A percentile compares a stretch with the other conserved stretches of the same genome.
phyloP scores from a whole-genome alignment of 2,329 filamentous ascomycete species.

The Fusarium kyushuense region DNA sequence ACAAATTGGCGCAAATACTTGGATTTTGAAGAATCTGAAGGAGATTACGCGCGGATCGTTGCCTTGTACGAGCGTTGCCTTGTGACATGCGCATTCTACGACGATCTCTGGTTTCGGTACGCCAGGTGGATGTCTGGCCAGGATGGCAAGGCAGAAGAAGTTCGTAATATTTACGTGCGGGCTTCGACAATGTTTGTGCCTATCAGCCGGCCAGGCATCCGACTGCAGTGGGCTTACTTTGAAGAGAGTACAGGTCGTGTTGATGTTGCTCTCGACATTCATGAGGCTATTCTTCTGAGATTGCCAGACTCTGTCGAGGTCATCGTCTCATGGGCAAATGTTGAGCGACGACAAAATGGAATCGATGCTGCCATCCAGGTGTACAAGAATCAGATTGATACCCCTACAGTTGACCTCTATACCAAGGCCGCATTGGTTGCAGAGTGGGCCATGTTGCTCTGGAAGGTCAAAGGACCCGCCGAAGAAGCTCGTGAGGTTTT shows the following conservation, averaged over 20 bases:
- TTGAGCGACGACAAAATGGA: conserved; percentile 84
- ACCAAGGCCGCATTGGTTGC: conserved; percentile 89
- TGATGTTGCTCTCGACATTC: conserved; percentile 85
- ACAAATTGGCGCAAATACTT: conserved; percentile 96
- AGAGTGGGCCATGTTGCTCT: conserved; percentile 87
- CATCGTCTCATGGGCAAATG: conserved; percentile 87
- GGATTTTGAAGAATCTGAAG: conserved; percentile 92
- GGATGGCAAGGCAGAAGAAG: conserved; percentile 84
- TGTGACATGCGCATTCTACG: conserved; percentile 92
- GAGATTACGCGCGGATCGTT: conserved; percentile 77
- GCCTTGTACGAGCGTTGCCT: conserved; percentile 95
- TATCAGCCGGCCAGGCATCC: conserved; percentile 83
- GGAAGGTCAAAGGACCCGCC: conserved; percentile 85
- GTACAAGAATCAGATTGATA: conserved; percentile 84
- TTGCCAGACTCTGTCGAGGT: conserved; percentile 88
- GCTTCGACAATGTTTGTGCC: conserved; percentile 88
- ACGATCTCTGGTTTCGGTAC: conserved; percentile 99
- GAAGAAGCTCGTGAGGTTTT: conserved; percentile 88
- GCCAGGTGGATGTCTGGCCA: conserved; percentile 92
- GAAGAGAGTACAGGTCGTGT: conserved; percentile 86
- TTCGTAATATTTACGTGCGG: conserved; percentile 90
- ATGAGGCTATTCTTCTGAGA: conserved; percentile 80
- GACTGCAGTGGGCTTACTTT: conserved; percentile 93
- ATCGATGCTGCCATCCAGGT: conserved; percentile 87
- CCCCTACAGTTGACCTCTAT: conserved; percentile 76